Conservation (phyloP, 805 yeast species). For the Ogataea wickerhamii region DNA sequence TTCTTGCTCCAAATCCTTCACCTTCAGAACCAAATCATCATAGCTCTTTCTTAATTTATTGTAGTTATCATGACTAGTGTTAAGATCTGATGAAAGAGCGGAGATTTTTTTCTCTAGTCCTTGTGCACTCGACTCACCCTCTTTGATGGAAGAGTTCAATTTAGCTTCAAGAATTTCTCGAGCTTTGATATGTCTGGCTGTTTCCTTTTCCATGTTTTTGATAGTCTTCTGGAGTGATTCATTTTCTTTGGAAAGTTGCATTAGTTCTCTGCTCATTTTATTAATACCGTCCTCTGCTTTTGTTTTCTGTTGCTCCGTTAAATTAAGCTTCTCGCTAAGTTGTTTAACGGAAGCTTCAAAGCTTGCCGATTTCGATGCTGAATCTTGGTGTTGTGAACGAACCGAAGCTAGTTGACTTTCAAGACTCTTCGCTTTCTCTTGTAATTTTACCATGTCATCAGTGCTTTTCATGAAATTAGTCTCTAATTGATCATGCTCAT, state of each 20-base stretch:
- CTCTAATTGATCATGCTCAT: slow-evolving; percentile 24
- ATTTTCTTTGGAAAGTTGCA: slow-evolving; percentile 59
- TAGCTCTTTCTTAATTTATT: slow-evolving; percentile 22
- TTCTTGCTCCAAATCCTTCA: slow-evolving; percentile 23
- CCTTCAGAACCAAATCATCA: slow-evolving; percentile 24
- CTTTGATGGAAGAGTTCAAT: slow-evolving; percentile 22
- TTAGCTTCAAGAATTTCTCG: slow-evolving; percentile 33
- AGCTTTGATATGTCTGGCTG: slow-evolving; percentile 29
- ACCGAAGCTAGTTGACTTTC: slow-evolving; percentile 31
- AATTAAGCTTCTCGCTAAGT: slow-evolving; percentile 29
- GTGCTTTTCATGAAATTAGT: slow-evolving; percentile 22
- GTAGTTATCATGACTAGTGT: slow-evolving; percentile 23
- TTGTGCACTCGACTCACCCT: slow-evolving; percentile 22
- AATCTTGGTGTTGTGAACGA: slow-evolving; percentile 19
- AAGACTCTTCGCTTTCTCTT: slow-evolving; percentile 26
- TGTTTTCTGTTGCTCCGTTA: slow-evolving; percentile 35
- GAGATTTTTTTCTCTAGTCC: slow-evolving; percentile 20
- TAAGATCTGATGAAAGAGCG: slow-evolving; percentile 16
- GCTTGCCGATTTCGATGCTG: slow-evolving; percentile 15
- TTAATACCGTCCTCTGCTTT: slow-evolving; percentile 82
- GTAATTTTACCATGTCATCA: slow-evolving; percentile 25
- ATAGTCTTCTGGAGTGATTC: slow-evolving; percentile 45
- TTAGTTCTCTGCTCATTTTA: slow-evolving; percentile 82
- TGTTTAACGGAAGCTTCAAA: slow-evolving; percentile 23
- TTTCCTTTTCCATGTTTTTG: slow-evolving; percentile 41